phyloP scores from a whole-genome alignment of 139 green algal genomes.

The Chlamydomonas incerta region DNA sequence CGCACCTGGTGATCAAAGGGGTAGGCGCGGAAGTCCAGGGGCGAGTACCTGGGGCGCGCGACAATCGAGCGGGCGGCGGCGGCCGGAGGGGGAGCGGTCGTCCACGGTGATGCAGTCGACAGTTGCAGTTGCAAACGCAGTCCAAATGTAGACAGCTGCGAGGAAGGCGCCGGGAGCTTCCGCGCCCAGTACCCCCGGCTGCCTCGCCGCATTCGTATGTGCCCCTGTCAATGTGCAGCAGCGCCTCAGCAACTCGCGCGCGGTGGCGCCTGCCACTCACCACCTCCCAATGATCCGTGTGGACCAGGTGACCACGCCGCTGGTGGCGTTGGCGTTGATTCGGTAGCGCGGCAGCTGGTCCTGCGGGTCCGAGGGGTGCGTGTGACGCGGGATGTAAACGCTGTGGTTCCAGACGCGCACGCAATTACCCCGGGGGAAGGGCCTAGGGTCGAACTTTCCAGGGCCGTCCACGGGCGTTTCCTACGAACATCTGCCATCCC shows the following conservation, averaged over 20 bases:
- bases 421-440: too few relatives aligned
- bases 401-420: not conserved
- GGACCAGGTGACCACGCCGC: constrained; percentile 14
- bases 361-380: not conserved
- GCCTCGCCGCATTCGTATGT: too few relatives aligned
- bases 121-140: not conserved
- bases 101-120: not conserved
- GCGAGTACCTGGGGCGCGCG: constrained; percentile 20
- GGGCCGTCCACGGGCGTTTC: too few relatives aligned
- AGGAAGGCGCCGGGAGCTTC: too few relatives aligned
- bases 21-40: constrained; percentile 15
- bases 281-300: not conserved
- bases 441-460: too few relatives aligned
- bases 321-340: constrained; percentile 13
- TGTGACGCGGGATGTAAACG: not conserved
- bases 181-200: not conserved
- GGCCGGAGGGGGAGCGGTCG: too few relatives aligned
- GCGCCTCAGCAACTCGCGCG: too few relatives aligned
- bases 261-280: not conserved
- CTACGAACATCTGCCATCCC: too few relatives aligned
- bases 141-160: too few relatives aligned
- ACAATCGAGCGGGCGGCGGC: too few relatives aligned
- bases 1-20: constrained; percentile 20
- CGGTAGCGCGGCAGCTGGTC: constrained; percentile 6
- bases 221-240: too few relatives aligned